phyloP scores from a whole-genome alignment of 2,329 filamentous ascomycete genomes.

The Hypoxylon sp. region DNA sequence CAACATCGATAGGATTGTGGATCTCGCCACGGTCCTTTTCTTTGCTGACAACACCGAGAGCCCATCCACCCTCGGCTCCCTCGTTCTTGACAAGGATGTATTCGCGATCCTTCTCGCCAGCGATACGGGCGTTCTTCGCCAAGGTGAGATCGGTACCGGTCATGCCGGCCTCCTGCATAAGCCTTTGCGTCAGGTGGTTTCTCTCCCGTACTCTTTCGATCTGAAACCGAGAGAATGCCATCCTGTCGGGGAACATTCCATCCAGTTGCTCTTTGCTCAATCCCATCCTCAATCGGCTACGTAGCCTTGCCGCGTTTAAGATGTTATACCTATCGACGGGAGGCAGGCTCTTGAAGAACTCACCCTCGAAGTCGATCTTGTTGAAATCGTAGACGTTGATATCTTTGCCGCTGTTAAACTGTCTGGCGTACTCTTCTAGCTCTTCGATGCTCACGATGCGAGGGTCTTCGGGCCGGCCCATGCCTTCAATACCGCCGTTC shows the following conservation, averaged over 20 bases:
- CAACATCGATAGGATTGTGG: slow-evolving; percentile 92
- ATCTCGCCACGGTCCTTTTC: slow-evolving; percentile 80
- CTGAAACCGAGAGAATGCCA: slow-evolving; percentile 96
- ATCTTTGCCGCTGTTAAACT: slow-evolving; percentile 92
- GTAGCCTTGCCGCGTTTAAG: slow-evolving; percentile 86
- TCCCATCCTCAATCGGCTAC: slow-evolving; percentile 92
- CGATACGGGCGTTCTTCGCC: slow-evolving; percentile 71
- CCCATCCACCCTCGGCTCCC: slow-evolving; percentile 94
- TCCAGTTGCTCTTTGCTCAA: slow-evolving; percentile 96
- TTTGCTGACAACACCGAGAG: slow-evolving; percentile 88
- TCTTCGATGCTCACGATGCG: slow-evolving; percentile 97
- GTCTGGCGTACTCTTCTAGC: slow-evolving; percentile 88
- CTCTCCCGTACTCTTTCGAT: slow-evolving; percentile 92
- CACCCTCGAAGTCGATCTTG: slow-evolving; percentile 96
- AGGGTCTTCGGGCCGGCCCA: slow-evolving; percentile 91
- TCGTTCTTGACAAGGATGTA: slow-evolving; percentile 97
- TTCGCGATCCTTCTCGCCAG: slow-evolving; percentile 87
- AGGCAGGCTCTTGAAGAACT: slow-evolving; percentile 93
- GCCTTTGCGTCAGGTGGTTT: slow-evolving; percentile 90
- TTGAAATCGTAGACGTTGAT: slow-evolving; percentile 94
- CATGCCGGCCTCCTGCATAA: slow-evolving; percentile 96
- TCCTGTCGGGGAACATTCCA: slow-evolving; percentile 94
- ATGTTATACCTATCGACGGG: slow-evolving; percentile 96
- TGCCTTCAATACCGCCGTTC: slow-evolving; percentile 77
- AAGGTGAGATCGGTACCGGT: slow-evolving; percentile 76